Evolutionary conservation across 306 rosid genomes (phyloP).

Genomic region (Trichosanthes cucumerina): DNA sequence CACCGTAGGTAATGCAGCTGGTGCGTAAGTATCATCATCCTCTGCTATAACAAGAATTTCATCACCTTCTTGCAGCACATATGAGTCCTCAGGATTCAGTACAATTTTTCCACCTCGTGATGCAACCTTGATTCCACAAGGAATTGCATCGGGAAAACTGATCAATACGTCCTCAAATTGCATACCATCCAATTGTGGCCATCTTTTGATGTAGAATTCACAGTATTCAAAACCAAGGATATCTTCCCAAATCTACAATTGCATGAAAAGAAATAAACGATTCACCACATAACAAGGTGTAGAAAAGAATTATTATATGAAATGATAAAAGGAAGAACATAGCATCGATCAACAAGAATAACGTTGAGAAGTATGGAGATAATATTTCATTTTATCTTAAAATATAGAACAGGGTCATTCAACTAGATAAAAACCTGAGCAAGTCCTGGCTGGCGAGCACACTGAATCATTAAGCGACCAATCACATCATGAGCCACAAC

Average conservation of each 20-base stretch:
- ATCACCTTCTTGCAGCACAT: slow-evolving; percentile 75
- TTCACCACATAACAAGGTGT: slow-evolving; percentile 4
- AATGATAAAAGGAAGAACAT: not conserved
- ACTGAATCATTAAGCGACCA: slow-evolving; percentile 94
- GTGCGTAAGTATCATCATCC: slow-evolving; percentile 86
- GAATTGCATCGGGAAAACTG: slow-evolving; percentile 84
- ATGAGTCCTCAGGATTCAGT: slow-evolving; percentile 75
- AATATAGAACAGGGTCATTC: not conserved
- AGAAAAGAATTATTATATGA: slow-evolving; percentile 13
- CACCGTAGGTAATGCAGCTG: slow-evolving; percentile 73
- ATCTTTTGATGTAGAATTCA: slow-evolving; percentile 86
- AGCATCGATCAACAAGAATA: not conserved
- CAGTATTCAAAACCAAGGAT: slow-evolving; percentile 92
- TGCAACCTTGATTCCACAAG: slow-evolving; percentile 88
- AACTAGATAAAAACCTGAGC: slow-evolving; percentile 53
- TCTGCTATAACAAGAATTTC: slow-evolving; percentile 86
- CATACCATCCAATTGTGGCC: slow-evolving; percentile 79
- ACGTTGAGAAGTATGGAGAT: not conserved
- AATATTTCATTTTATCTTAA: not conserved
- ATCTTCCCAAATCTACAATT: slow-evolving; percentile 88
- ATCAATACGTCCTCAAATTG: slow-evolving; percentile 64
- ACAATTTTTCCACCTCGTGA: slow-evolving; percentile 64
- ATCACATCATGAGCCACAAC: slow-evolving; percentile 96
- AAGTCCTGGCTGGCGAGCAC: slow-evolving; percentile 97
- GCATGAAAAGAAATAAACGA: not conserved